Conservation (phyloP, 768 basidiomycete species). For the Lentinula sp. region DNA sequence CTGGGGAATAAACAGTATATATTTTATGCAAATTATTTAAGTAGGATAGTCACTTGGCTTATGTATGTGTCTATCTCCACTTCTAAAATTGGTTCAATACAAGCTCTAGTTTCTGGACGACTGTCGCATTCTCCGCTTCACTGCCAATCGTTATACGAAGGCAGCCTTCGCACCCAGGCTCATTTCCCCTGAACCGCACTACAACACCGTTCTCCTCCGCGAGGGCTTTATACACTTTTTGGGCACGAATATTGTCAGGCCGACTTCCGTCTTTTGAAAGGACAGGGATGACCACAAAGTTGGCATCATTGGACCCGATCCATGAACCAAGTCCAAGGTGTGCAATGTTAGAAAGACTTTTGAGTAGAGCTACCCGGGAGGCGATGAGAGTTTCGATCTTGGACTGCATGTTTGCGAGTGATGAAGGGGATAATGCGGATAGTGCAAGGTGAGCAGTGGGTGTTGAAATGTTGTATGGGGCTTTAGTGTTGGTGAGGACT, state of each 20-base stretch:
- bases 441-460: conserved; percentile 83
- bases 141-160: conserved; percentile 88
- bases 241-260: conserved; percentile 58
- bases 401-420: conserved; percentile 55
- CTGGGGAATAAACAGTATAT: conserved; percentile 5
- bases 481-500: conserved; percentile 90
- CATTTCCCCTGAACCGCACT: conserved; percentile 82
- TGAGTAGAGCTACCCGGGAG: conserved; percentile 53
- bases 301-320: conserved; percentile 84
- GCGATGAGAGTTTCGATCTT: conserved; percentile 55
- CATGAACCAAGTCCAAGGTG: conserved; percentile 54
- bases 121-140: conserved; percentile 63
- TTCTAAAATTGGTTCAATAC: conserved; percentile 26
- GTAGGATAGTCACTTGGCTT: not conserved
- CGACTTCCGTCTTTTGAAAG: conserved; percentile 36
- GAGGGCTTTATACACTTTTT: conserved; percentile 66
- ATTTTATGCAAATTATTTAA: not conserved
- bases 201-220: conserved; percentile 87
- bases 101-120: conserved; percentile 49
- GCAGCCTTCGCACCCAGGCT: conserved; percentile 82
- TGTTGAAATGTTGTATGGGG: conserved; percentile 93
- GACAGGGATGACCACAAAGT: conserved; percentile 84
- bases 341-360: conserved; percentile 38
- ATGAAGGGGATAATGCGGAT: conserved; percentile 65
- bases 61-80: not conserved